Conservation (phyloP, 768 basidiomycete genomes). For the Suillus variegatus region DNA sequence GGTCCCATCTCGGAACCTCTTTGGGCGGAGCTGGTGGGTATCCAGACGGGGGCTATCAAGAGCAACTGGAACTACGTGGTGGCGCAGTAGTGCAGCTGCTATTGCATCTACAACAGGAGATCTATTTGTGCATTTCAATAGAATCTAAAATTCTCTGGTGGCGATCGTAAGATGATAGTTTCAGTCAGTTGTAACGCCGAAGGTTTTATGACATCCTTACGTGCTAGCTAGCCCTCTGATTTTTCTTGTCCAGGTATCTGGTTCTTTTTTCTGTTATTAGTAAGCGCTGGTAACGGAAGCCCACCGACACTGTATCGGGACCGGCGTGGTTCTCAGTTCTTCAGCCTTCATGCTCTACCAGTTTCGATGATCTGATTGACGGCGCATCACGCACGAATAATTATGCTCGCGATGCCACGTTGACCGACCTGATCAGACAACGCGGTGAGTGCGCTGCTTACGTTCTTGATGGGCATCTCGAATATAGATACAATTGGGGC, state of each 20-base stretch:
- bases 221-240: background rate
- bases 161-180: background rate
- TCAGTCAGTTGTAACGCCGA: background rate
- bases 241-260: background rate
- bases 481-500: background rate
- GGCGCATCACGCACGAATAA: background rate
- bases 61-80: slow-evolving; percentile 80
- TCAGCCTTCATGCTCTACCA: background rate
- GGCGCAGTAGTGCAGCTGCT: slow-evolving; percentile 19
- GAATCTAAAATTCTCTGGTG: background rate
- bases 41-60: slow-evolving; percentile 75
- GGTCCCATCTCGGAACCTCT: slow-evolving; percentile 61
- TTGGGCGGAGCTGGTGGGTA: slow-evolving; percentile 51
- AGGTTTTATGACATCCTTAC: background rate
- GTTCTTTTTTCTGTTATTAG: background rate
- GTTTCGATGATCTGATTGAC: background rate
- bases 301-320: background rate
- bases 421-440: slow-evolving; percentile 7
- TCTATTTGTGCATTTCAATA: background rate
- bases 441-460: background rate
- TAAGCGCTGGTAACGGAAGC: background rate
- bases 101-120: background rate
- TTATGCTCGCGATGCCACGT: background rate
- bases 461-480: background rate
- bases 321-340: background rate